phyloP scores from a whole-genome alignment of 352 stramenopile genomes.

The Phytopythium oedochilum region DNA sequence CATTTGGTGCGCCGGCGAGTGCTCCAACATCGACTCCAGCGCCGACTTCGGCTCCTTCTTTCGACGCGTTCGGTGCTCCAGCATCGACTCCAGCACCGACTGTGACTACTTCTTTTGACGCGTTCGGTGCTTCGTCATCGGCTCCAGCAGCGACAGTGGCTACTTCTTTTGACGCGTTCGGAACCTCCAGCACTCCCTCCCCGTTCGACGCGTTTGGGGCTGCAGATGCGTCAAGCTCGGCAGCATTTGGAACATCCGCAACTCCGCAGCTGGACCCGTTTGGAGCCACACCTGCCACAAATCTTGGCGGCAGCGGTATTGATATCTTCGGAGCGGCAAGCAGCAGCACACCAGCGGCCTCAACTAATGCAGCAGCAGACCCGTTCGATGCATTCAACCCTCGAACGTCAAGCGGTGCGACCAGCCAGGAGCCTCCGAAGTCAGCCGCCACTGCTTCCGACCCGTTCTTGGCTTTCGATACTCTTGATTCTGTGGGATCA shows the following conservation, averaged over 20 bases:
- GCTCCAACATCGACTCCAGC: constrained; percentile 12
- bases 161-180: too few species aligned
- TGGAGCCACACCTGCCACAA: background rate
- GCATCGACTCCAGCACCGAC: background rate
- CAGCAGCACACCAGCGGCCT: constrained; percentile 9
- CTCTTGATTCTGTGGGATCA: constrained; percentile 6
- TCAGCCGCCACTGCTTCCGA: constrained; percentile 17
- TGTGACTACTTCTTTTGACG: constrained; percentile 24
- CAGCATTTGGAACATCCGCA: background rate
- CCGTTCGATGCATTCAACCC: constrained; percentile 21
- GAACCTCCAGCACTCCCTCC: too few species aligned
- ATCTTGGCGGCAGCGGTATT: constrained; percentile 16
- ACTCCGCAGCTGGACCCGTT: constrained; percentile 1
- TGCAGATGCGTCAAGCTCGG: constrained; percentile 9
- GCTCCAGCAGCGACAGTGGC: too few species aligned
- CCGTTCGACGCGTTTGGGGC: too few species aligned
- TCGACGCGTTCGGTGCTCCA: constrained; percentile 12
- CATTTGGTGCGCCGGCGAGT: constrained; percentile 26
- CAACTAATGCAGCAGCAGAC: constrained; percentile 23
- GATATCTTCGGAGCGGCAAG: constrained; percentile 33
- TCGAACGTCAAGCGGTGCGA: constrained; percentile 5
- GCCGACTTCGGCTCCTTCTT: constrained; percentile 10
- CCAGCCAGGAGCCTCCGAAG: constrained; percentile 9
- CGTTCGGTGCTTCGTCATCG: constrained; percentile 10
- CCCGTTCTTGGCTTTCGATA: constrained; percentile 67